Conservation (phyloP, 2,329 filamentous ascomycete genomes). For the Fusarium sp. region DNA sequence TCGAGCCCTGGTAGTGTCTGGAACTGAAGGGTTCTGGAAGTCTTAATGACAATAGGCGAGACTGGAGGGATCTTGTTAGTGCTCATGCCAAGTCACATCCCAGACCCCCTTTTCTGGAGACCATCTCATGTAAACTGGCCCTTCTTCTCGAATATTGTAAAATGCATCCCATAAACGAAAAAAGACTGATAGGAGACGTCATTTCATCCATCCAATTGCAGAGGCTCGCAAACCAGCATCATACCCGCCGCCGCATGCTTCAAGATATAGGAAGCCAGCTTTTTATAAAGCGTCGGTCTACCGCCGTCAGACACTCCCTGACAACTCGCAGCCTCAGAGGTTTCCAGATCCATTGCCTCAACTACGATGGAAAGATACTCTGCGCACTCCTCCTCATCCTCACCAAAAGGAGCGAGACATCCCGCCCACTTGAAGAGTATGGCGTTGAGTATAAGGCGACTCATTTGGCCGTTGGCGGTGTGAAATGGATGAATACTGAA, state of each 20-base stretch:
- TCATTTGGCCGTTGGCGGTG: conserved; percentile 48
- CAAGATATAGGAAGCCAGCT: background rate
- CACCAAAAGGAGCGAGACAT: background rate
- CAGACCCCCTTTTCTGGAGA: background rate
- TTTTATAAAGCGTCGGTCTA: background rate
- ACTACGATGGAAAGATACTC: background rate
- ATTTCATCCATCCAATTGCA: background rate
- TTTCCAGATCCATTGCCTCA: background rate
- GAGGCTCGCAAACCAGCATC: background rate
- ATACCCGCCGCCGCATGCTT: background rate
- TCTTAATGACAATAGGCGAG: background rate
- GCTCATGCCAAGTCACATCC: background rate
- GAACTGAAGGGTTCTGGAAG: background rate
- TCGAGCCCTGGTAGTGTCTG: background rate
- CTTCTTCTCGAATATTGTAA: background rate
- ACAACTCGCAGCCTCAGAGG: background rate
- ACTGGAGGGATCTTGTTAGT: background rate
- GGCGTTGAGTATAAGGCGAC: conserved; percentile 46
- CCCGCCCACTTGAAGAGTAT: conserved; percentile 43
- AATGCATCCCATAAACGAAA: background rate
- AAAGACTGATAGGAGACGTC: background rate
- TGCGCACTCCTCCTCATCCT: background rate
- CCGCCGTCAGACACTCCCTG: background rate
- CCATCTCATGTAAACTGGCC: background rate
- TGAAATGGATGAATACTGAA: conserved; percentile 49